These are phyloP conservation scores for Saccharomyces pastorianus DNA, from an alignment of 1,139 yeast species.

Conservation along the genomic window DNA sequence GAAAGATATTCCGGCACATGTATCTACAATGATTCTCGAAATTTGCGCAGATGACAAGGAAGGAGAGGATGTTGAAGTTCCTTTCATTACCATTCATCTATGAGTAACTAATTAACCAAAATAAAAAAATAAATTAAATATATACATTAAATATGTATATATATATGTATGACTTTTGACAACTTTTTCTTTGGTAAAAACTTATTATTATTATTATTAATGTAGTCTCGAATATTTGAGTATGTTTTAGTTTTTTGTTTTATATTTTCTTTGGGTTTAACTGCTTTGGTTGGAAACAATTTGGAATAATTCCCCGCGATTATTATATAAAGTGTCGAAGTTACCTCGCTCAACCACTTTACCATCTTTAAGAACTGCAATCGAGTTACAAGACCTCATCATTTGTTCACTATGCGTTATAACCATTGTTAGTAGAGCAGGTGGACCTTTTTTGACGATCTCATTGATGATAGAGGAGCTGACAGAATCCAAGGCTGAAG, in stretches of 20 bases:
- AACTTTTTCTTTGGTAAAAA: background rate
- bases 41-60: constrained; percentile 85
- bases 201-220: too few species aligned
- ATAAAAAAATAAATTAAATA: background rate
- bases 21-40: constrained; percentile 73
- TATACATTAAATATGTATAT: background rate
- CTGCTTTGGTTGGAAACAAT: background rate
- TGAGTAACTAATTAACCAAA: constrained; percentile 8
- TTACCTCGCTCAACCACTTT: constrained; percentile 35
- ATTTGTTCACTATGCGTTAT: constrained; percentile 55
- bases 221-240: too few species aligned
- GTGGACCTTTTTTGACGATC: constrained; percentile 30
- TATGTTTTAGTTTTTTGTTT: background rate
- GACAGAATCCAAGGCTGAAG: constrained; percentile 65
- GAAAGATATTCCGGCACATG: constrained; percentile 71
- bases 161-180: background rate
- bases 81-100: constrained; percentile 61
- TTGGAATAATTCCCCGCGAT: constrained; percentile 13
- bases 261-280: constrained; percentile 1
- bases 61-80: constrained; percentile 95
- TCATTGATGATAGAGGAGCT: constrained; percentile 40
- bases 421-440: constrained; percentile 31
- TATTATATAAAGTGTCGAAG: constrained; percentile 23
- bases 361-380: constrained; percentile 42
- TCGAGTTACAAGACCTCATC: constrained; percentile 43